These are phyloP conservation scores for Leishmania turanica DNA, from an alignment of 208 protist species.

Conservation along the genomic window DNA sequence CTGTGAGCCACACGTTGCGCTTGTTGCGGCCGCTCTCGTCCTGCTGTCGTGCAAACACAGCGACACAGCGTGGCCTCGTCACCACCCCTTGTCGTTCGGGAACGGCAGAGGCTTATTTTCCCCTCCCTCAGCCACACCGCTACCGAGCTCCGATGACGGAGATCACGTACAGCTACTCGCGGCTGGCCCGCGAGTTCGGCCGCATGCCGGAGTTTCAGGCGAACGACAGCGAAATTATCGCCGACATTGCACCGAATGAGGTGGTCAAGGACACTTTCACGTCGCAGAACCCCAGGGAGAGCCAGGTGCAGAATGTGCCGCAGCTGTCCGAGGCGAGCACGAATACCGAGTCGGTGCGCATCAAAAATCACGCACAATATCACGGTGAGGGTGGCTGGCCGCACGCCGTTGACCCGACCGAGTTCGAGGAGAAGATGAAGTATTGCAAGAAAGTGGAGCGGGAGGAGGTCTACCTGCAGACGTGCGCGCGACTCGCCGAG, in stretches of 20 bases:
- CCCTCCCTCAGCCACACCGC: not conserved
- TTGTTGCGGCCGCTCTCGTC: not conserved
- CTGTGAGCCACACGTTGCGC: not conserved
- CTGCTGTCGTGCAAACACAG: not conserved
- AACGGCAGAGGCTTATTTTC: not conserved
- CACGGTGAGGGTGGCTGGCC: constrained; percentile 98
- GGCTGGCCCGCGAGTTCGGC: constrained; percentile 91
- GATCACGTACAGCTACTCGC: constrained; percentile 93
- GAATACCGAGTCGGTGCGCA: constrained; percentile 94
- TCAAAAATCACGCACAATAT: constrained; percentile 91
- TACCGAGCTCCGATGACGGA: constrained; percentile 72
- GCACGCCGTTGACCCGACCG: constrained; percentile 94
- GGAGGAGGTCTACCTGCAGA: constrained; percentile 94
- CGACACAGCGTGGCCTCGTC: not conserved
- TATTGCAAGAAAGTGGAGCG: constrained; percentile 97
- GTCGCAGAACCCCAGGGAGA: constrained; percentile 80
- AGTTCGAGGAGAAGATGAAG: constrained; percentile 96
- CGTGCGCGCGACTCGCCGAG: constrained; percentile 88
- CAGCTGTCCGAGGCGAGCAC: constrained; percentile 92
- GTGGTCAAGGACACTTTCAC: constrained; percentile 81
- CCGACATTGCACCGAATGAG: constrained; percentile 85
- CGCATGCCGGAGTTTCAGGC: constrained; percentile 93
- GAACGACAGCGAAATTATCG: constrained; percentile 91
- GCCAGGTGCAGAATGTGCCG: constrained; percentile 93
- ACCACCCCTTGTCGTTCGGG: not conserved